phyloP scores from a whole-genome alignment of 2,329 filamentous ascomycete genomes.

The Colletotrichum lupini region DNA sequence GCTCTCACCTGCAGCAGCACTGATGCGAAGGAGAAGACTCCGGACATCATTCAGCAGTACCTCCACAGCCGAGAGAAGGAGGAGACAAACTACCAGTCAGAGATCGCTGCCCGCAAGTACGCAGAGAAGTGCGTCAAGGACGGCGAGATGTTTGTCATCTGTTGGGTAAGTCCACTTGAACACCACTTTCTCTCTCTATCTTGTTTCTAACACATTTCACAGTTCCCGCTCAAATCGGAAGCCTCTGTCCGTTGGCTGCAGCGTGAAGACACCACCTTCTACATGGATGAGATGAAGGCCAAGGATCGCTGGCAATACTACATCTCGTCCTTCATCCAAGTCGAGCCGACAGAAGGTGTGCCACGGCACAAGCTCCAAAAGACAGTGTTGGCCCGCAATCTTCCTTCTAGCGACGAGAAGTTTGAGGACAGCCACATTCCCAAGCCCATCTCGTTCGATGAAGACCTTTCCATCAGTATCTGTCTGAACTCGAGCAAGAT shows the following conservation, averaged over 20 bases:
- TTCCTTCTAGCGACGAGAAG: conserved; percentile 71
- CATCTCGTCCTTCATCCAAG: conserved; percentile 88
- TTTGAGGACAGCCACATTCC: conserved; percentile 72
- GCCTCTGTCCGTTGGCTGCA: conserved; percentile 79
- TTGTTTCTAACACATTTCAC: conserved; percentile 48
- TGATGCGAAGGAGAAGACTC: conserved; percentile 92
- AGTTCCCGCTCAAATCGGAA: conserved; percentile 76
- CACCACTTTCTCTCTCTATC: no score
- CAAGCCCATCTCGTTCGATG: conserved; percentile 70
- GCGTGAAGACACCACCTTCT: conserved; percentile 80
- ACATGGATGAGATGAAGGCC: conserved; percentile 87
- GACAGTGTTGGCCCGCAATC: conserved; percentile 77
- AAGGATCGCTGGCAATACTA: conserved; percentile 94
- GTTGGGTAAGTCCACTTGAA: conserved; percentile 75
- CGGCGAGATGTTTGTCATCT: conserved; percentile 88
- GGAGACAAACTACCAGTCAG: conserved; percentile 88
- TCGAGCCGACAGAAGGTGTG: conserved; percentile 88
- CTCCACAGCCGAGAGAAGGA: conserved; percentile 83
- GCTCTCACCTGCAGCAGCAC: conserved; percentile 85
- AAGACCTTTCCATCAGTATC: conserved; percentile 78
- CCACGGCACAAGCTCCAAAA: conserved; percentile 72
- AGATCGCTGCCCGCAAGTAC: conserved; percentile 90
- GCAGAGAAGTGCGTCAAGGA: conserved; percentile 95
- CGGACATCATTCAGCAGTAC: conserved; percentile 90
- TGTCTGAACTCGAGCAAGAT: conserved; percentile 84